phyloP scores from a whole-genome alignment of 495 filamentous ascomycete genomes.

The Lophium mytilinum region DNA sequence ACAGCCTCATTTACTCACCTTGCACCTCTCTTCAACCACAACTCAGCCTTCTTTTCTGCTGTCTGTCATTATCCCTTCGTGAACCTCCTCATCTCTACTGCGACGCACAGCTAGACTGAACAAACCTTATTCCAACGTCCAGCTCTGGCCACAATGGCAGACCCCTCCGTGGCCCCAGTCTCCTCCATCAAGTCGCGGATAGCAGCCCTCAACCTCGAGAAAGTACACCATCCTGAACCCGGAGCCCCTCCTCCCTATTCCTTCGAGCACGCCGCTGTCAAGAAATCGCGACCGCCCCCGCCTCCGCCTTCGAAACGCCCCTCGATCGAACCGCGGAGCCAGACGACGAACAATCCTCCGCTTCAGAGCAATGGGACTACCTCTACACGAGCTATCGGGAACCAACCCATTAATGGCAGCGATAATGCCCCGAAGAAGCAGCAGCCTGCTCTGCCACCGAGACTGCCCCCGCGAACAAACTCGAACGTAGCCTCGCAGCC shows the following conservation, averaged over 20 bases:
- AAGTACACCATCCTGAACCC: constrained; percentile 41
- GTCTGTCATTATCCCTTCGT: too few species aligned
- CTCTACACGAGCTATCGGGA: constrained; percentile 34
- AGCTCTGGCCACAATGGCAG: constrained; percentile 25
- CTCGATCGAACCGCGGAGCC: constrained; percentile 31
- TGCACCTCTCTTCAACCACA: too few species aligned
- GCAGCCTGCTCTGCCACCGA: constrained; percentile 42
- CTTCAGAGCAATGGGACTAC: constrained; percentile 33
- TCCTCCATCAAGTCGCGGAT: constrained; percentile 52
- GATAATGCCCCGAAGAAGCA: constrained; percentile 28
- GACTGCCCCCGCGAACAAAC: constrained; percentile 26
- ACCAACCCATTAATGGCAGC: constrained; percentile 35
- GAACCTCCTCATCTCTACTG: neutral
- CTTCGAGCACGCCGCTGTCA: constrained; percentile 23
- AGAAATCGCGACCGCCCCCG: constrained; percentile 28
- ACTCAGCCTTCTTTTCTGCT: too few species aligned
- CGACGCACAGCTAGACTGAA: neutral
- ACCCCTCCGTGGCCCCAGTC: constrained; percentile 34
- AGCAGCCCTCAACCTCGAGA: constrained; percentile 49
- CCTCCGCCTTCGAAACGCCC: constrained; percentile 33
- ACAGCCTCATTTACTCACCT: too few species aligned
- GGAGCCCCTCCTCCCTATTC: constrained; percentile 26
- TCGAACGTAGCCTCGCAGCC: constrained; percentile 3
- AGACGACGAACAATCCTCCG: constrained; percentile 43
- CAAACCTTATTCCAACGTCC: neutral